phyloP scores from a whole-genome alignment of 2,329 filamentous ascomycete genomes.

The Xylariaceae sp. region DNA sequence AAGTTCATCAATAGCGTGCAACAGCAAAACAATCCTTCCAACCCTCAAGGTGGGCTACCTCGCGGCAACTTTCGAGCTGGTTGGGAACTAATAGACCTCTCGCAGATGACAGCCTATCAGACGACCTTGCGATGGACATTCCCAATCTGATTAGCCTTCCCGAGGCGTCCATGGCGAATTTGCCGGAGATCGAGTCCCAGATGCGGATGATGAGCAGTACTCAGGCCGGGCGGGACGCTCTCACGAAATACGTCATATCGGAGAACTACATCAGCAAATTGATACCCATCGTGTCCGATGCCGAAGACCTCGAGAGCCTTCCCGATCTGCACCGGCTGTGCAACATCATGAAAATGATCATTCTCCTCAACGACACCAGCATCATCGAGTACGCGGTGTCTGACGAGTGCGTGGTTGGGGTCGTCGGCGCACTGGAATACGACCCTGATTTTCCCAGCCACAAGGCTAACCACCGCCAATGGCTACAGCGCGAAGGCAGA shows the following conservation, averaged over 20 bases:
- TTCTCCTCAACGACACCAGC: constrained; percentile 86
- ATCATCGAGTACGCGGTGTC: constrained; percentile 94
- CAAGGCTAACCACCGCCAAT: constrained; percentile 95
- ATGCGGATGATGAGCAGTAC: constrained; percentile 76
- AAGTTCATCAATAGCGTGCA: constrained; percentile 88
- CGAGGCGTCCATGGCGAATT: constrained; percentile 70
- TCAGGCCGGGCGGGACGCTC: constrained; percentile 71
- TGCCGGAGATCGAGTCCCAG: constrained; percentile 76
- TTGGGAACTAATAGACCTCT: constrained; percentile 23
- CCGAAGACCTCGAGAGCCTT: constrained; percentile 86
- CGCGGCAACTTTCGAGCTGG: neutral
- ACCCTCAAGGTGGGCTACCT: constrained; percentile 51
- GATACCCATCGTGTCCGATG: constrained; percentile 77
- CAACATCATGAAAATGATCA: constrained; percentile 96
- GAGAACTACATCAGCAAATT: constrained; percentile 86
- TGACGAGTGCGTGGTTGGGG: constrained; percentile 81
- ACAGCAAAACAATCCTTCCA: constrained; percentile 58
- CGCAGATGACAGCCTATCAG: constrained; percentile 78
- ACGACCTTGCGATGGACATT: constrained; percentile 75
- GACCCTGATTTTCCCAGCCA: constrained; percentile 96
- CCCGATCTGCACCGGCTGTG: constrained; percentile 84
- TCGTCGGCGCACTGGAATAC: constrained; percentile 94
- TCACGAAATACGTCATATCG: constrained; percentile 79
- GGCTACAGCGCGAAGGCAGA: constrained; percentile 78
- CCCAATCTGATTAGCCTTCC: constrained; percentile 68